These are phyloP conservation scores for Pyricularia sp. DNA, from an alignment of 2,329 filamentous ascomycete species.

Conservation along the genomic window DNA sequence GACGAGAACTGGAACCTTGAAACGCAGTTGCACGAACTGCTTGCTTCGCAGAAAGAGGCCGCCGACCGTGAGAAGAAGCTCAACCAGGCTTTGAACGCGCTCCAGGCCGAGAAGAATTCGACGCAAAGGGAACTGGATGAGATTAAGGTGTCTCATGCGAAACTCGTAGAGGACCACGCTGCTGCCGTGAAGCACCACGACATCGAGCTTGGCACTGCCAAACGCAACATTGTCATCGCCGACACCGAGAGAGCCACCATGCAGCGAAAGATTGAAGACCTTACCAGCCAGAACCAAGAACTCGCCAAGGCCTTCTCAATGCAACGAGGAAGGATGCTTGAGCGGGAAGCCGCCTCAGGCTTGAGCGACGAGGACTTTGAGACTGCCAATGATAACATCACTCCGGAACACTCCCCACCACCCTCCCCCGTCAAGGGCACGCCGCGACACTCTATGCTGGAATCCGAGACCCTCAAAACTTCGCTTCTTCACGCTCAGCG, in stretches of 20 bases:
- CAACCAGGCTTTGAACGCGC: slow-evolving; percentile 58
- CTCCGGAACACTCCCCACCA: slow-evolving; percentile 84
- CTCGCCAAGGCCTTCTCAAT: slow-evolving; percentile 75
- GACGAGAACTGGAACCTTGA: slow-evolving; percentile 98
- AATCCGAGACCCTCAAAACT: slow-evolving; percentile 90
- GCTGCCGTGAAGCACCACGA: slow-evolving; percentile 75
- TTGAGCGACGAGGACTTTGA: slow-evolving; percentile 55
- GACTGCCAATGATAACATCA: slow-evolving; percentile 57
- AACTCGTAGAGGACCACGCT: slow-evolving; percentile 71
- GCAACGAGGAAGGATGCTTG: slow-evolving; percentile 56
- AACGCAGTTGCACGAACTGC: slow-evolving; percentile 79
- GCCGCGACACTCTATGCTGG: slow-evolving; percentile 82
- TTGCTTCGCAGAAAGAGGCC: slow-evolving; percentile 63
- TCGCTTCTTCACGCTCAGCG: slow-evolving; percentile 90
- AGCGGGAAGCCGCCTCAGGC: slow-evolving; percentile 51
- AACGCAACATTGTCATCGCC: slow-evolving; percentile 67
- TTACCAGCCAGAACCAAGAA: slow-evolving; percentile 84
- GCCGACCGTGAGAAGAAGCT: slow-evolving; percentile 78
- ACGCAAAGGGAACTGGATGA: slow-evolving; percentile 87
- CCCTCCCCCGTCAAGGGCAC: slow-evolving; percentile 86
- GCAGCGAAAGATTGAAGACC: slow-evolving; percentile 78
- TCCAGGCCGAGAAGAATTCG: slow-evolving; percentile 65
- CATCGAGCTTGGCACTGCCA: slow-evolving; percentile 75
- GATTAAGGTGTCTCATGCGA: slow-evolving; percentile 69
- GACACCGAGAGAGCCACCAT: slow-evolving; percentile 72